Conservation (phyloP, 768 basidiomycete species). For the Myochromella boudieri region DNA sequence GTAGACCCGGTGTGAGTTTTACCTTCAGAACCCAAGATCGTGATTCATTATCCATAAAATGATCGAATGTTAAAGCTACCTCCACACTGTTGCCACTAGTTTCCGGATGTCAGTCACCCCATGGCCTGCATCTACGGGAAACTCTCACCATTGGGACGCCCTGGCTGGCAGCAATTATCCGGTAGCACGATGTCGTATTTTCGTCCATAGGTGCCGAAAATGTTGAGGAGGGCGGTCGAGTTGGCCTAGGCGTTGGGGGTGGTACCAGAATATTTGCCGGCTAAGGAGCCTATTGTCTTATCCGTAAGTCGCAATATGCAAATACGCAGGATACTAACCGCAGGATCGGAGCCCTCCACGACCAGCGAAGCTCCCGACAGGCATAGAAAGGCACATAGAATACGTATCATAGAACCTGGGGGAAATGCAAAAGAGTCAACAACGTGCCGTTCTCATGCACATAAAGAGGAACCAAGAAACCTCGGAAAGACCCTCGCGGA, state of each 20-base stretch:
- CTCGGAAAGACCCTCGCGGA: not conserved
- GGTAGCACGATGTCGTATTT: constrained; percentile 5
- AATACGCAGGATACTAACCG: no score
- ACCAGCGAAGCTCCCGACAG: no score
- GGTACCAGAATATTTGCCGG: no score
- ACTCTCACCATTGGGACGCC: constrained; percentile 3
- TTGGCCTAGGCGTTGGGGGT: constrained; percentile 1
- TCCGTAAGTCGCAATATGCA: no score
- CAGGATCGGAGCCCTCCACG: no score
- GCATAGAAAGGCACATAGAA: no score
- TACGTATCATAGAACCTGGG: no score
- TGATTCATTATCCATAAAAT: not conserved
- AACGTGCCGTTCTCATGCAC: no score
- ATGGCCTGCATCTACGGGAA: no score
- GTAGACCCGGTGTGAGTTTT: constrained; percentile 1
- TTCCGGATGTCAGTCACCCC: not conserved
- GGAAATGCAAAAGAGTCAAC: no score
- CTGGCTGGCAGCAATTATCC: not conserved
- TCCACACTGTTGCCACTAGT: constrained; percentile 10
- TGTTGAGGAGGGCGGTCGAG: not conserved
- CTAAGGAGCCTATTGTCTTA: no score
- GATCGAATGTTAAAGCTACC: not conserved
- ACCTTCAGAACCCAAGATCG: not conserved
- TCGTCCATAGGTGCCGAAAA: not conserved
- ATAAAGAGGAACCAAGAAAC: not conserved